Percentiles rank a stretch among this genome's conserved stretches.
These are phyloP conservation scores for Colletotrichum camelliae DNA, from an alignment of 2,329 filamentous ascomycete genomes.

Conservation along the genomic window DNA sequence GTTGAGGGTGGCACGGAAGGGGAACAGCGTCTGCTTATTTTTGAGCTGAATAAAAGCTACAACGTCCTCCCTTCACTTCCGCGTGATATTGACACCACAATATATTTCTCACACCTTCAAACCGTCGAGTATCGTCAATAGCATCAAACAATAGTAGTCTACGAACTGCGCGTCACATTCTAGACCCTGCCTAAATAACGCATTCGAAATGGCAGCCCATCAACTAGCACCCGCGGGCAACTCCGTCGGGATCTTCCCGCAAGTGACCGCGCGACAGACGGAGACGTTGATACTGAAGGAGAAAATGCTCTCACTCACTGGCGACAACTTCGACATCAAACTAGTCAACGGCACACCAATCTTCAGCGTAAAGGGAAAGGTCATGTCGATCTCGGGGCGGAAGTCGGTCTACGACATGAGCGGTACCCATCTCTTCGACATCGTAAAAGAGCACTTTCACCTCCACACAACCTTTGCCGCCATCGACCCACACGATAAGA, in stretches of 20 bases:
- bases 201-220: background rate
- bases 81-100: background rate
- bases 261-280: conserved; percentile 39
- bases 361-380: conserved; percentile 61
- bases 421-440: conserved; percentile 62
- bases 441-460: conserved; percentile 57
- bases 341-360: conserved; percentile 58
- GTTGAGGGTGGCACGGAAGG: background rate
- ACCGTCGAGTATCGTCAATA: background rate
- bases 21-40: background rate
- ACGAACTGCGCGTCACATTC: fast-evolving
- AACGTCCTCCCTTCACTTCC: background rate
- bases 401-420: conserved; percentile 61
- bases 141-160: fast-evolving
- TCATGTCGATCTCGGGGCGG: conserved; percentile 56
- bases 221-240: conserved; percentile 33
- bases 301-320: conserved; percentile 64
- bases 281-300: conserved; percentile 65
- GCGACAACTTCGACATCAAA: conserved; percentile 69
- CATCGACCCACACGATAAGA: conserved; percentile 48
- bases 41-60: background rate
- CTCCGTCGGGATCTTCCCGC: conserved; percentile 44
- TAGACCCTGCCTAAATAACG: background rate
- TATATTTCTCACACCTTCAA: fast-evolving
- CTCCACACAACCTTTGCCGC: conserved; percentile 58